phyloP scores from a whole-genome alignment of 306 rosid genomes.

The Boehmeria nivea region DNA sequence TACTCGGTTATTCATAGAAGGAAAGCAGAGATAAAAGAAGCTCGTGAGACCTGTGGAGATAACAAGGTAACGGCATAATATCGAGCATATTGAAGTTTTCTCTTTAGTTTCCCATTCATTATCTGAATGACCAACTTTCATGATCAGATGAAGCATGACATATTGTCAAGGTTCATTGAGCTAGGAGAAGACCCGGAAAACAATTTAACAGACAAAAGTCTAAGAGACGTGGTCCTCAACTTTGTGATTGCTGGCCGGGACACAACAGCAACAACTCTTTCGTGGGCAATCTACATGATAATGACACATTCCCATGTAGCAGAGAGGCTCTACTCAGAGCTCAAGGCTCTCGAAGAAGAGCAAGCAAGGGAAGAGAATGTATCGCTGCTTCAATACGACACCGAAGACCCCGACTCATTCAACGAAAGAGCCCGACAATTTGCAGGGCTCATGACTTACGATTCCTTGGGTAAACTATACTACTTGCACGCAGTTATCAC shows the following conservation, averaged over 20 bases:
- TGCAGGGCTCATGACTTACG: conserved; percentile 55
- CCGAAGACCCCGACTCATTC: conserved; percentile 46
- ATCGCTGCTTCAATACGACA: conserved; percentile 38
- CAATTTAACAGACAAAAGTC: conserved; percentile 58
- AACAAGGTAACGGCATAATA: conserved; percentile 39
- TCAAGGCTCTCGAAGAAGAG: conserved; percentile 55
- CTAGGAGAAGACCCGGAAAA: conserved; percentile 45
- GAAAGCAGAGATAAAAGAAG: conserved; percentile 66
- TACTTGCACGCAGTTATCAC: conserved; percentile 87
- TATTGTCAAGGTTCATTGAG: conserved; percentile 83
- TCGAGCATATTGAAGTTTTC: no score
- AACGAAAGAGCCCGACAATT: conserved; percentile 53
- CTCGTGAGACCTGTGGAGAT: conserved; percentile 23
- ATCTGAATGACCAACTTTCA: neutral
- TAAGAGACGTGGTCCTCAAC: conserved; percentile 82
- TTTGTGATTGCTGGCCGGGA: conserved; percentile 98
- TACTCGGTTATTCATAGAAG: conserved; percentile 71
- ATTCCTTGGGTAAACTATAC: conserved; percentile 54
- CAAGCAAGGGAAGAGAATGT: conserved; percentile 52
- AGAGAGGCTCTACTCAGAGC: conserved; percentile 67
- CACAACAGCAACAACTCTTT: conserved; percentile 88
- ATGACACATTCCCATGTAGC: conserved; percentile 67
- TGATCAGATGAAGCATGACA: conserved; percentile 74
- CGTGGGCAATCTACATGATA: conserved; percentile 90
- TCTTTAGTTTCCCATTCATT: neutral